phyloP scores from a whole-genome alignment of 257 asterid genomes.

The Coffea eugenioides region DNA sequence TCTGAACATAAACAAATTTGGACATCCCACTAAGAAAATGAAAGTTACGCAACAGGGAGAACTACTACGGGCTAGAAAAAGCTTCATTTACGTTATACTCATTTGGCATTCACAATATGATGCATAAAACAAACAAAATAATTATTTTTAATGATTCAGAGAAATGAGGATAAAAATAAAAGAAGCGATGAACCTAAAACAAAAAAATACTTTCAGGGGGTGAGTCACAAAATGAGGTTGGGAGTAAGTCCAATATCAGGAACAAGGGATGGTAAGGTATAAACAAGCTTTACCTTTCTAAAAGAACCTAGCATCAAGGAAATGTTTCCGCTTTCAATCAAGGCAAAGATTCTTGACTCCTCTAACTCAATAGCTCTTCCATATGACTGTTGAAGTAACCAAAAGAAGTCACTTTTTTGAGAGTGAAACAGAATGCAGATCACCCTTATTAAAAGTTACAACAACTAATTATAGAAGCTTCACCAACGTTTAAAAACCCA shows the following conservation, averaged over 20 bases:
- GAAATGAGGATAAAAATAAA: not conserved
- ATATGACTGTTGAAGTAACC: constrained; percentile 60
- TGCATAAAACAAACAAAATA: not conserved
- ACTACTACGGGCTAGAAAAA: not conserved
- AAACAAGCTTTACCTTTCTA: constrained; percentile 55
- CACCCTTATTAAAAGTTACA: constrained; percentile 19
- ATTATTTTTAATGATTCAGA: no score
- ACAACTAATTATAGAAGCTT: not conserved
- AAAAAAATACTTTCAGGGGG: not conserved
- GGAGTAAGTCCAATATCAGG: constrained; percentile 9
- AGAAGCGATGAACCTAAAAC: not conserved
- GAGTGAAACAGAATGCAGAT: not conserved
- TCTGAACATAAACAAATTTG: not conserved
- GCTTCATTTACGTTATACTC: not conserved
- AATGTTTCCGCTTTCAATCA: constrained; percentile 89
- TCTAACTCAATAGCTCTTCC: constrained; percentile 93
- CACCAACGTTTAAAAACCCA: not conserved
- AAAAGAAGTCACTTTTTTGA: constrained; percentile 25
- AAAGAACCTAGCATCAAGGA: constrained; percentile 80
- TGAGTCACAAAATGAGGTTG: not conserved
- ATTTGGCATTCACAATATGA: not conserved
- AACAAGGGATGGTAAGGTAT: not conserved
- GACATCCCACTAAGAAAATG: not conserved
- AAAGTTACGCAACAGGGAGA: not conserved
- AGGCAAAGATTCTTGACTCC: constrained; percentile 74